Conservation (phyloP, 2,329 filamentous ascomycete species). For the Rutstroemia sp. region DNA sequence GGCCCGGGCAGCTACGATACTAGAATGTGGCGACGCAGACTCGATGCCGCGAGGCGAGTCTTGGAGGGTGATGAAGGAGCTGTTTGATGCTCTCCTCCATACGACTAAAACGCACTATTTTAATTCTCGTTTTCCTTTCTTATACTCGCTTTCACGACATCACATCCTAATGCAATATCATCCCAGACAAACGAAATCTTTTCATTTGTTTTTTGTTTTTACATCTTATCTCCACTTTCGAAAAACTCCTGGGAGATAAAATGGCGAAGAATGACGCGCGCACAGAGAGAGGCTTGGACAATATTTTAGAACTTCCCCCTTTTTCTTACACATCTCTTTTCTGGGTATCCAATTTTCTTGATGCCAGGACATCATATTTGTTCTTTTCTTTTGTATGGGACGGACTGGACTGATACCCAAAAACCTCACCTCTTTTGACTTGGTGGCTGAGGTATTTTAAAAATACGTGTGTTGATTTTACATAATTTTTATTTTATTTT, state of each 20-base stretch:
- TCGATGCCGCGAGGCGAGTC: constrained; percentile 67
- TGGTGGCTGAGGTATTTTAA: no score
- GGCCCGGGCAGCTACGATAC: constrained; percentile 49
- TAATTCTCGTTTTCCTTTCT: neutral
- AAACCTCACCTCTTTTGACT: no score
- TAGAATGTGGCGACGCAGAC: constrained; percentile 58
- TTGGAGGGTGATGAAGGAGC: constrained; percentile 59
- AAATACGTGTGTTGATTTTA: neutral
- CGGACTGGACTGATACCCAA: no score
- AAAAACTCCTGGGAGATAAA: neutral
- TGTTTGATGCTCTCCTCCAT: constrained; percentile 12
- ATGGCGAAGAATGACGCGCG: no score
- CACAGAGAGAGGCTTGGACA: no score
- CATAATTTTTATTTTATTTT: neutral
- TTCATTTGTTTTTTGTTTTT: no score
- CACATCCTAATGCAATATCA: neutral
- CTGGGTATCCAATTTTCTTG: no score
- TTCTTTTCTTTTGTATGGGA: no score
- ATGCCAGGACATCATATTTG: no score
- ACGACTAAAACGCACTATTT: neutral
- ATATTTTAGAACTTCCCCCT: no score
- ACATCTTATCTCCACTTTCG: no score
- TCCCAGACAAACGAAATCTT: neutral
- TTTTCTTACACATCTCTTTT: no score
- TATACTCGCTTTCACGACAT: neutral